Conservation (phyloP, 305 asterid genomes). For the Fraxinus albicans region DNA sequence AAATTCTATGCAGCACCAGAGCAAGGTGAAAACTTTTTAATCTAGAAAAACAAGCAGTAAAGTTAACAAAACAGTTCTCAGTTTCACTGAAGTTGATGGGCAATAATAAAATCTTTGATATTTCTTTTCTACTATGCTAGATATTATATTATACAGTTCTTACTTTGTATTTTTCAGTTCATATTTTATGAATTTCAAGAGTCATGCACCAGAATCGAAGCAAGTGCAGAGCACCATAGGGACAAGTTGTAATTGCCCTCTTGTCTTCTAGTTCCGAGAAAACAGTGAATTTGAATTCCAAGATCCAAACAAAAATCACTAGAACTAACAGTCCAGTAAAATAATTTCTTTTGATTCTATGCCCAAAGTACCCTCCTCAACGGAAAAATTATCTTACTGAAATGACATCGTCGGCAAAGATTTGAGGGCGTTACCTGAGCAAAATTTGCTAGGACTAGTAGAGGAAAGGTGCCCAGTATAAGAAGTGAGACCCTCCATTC, state of each 20-base stretch:
- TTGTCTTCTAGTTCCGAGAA: slow-evolving; percentile 48
- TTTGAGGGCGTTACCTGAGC: slow-evolving; percentile 70
- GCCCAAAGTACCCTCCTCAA: background rate
- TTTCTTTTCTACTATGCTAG: slow-evolving; percentile 11
- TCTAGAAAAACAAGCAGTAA: slow-evolving; percentile 13
- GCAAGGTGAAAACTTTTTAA: slow-evolving; percentile 20
- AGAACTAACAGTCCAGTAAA: background rate
- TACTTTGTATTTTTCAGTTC: slow-evolving; percentile 5
- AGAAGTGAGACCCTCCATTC: slow-evolving; percentile 98
- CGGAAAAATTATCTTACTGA: slow-evolving; percentile 16
- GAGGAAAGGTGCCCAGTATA: slow-evolving; percentile 88
- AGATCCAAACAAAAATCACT: slow-evolving; percentile 30
- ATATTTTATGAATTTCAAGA: slow-evolving; percentile 38
- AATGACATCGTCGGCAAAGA: background rate
- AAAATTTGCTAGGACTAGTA: slow-evolving; percentile 91
- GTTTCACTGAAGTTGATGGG: slow-evolving; percentile 40
- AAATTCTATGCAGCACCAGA: slow-evolving; percentile 25
- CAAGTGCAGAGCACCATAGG: slow-evolving; percentile 53
- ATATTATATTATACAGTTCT: slow-evolving; percentile 7
- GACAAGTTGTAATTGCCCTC: slow-evolving; percentile 38
- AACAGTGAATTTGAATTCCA: slow-evolving; percentile 38
- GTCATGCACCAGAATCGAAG: slow-evolving; percentile 34
- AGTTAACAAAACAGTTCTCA: slow-evolving; percentile 31
- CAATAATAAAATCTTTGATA: slow-evolving; percentile 27
- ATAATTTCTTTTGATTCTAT: background rate